phyloP scores from a whole-genome alignment of 371 early-diverging fungal species.

The Lichtheimia ramosa region DNA sequence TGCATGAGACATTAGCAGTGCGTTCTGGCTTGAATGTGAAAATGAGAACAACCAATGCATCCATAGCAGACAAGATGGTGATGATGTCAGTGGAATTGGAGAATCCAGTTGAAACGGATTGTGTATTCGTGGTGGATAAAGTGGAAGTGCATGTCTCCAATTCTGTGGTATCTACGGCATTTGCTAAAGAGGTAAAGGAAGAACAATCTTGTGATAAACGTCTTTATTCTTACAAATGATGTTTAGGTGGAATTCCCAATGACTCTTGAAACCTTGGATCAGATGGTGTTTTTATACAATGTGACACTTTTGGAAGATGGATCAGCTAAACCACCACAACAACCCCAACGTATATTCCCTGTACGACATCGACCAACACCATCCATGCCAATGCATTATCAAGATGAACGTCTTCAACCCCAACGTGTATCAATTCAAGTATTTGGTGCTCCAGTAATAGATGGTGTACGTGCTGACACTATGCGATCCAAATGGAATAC shows the following conservation, averaged over 20 bases:
- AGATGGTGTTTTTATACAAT: conserved; percentile 62
- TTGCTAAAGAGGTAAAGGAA: conserved; percentile 21
- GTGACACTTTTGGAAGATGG: conserved; percentile 63
- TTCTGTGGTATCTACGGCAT: conserved; percentile 52
- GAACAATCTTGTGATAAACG: background rate
- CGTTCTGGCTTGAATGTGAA: conserved; percentile 62
- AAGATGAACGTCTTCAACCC: conserved; percentile 40
- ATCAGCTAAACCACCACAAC: conserved; percentile 34
- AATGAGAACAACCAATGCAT: conserved; percentile 67
- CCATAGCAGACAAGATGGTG: conserved; percentile 61
- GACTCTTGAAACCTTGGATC: conserved; percentile 50
- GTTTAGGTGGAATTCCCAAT: conserved; percentile 43
- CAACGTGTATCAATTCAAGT: conserved; percentile 65
- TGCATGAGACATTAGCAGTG: conserved; percentile 48
- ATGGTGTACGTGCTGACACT: conserved; percentile 48
- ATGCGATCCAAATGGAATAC: conserved; percentile 71
- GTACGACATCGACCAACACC: conserved; percentile 29
- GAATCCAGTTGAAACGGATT: conserved; percentile 58
- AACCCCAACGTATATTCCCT: conserved; percentile 38
- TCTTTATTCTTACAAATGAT: background rate
- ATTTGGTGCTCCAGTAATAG: conserved; percentile 53
- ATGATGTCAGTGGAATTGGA: conserved; percentile 75
- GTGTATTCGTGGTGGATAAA: conserved; percentile 52
- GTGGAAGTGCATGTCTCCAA: conserved; percentile 64
- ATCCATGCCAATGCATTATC: conserved; percentile 21